Base-by-base conservation (phyloP, 495 filamentous ascomycete species). In the Aspergillus homomorphus region DNA sequence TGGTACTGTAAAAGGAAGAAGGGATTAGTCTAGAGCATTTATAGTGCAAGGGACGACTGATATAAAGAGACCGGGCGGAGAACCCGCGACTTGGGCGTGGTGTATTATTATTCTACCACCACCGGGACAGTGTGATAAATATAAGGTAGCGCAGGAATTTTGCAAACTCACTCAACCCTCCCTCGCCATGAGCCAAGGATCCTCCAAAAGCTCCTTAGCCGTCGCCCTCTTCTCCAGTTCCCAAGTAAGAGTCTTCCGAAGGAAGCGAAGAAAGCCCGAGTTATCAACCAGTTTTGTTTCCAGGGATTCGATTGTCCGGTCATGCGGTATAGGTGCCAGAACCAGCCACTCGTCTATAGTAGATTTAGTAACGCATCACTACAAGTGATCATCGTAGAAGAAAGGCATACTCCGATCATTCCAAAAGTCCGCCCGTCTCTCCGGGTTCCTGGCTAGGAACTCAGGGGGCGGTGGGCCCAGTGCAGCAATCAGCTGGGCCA, bases 381-480 rank as follows among this genome's bases (percentile, higher is more conserved):
- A 21, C 1, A 14, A 15, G 21, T 21, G 24, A 46, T 49, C 20
- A 26, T n/a, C 14, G 28, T 15, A 44, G 19, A 58, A 51, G 16
- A 21, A 20, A 43, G 30, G 56, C 55, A 62, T 65, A 71, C 69
- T 58, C 22, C 57, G 10, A 12, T 68, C 57, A 54, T 68, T 46
- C 69, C 67, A 72, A 54, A 68, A 68, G 14, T 64, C 65, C 46
- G 65, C 62, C 30, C 41, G 52, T 45, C 57, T 65, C 43, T 64
- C 59, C 42, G 59, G 61, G 30, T 68, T 69, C 38, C 51, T 65
- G 16, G 65, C 54, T 16, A 80, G 54, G 19, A 79, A 65, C 8
- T 73, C 66, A 49, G 60, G 45, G 5, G 73, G 76, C 6, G 77
- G 78, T 38, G 63, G 74, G 1, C 77, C 75, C n/a, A 82, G 57